Percentiles rank a stretch among this genome's conserved stretches.
These are phyloP conservation scores for Eutypa lata DNA, from an alignment of 2,329 filamentous ascomycete genomes.

Conservation along the genomic window DNA sequence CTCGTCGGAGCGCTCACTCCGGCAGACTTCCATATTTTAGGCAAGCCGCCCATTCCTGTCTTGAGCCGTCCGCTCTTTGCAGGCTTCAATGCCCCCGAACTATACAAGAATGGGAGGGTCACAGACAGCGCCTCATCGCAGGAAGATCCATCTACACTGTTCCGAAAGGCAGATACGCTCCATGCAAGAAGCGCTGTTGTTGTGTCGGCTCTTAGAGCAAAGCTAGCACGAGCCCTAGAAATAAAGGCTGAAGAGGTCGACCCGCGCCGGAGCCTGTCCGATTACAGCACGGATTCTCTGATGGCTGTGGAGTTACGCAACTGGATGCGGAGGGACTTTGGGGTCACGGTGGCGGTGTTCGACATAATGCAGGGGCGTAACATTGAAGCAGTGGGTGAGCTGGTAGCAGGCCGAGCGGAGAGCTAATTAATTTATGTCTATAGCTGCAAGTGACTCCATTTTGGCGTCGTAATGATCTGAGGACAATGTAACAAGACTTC, in stretches of 20 bases:
- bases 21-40: neutral
- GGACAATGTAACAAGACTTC: too few species aligned
- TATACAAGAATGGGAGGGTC: too few species aligned
- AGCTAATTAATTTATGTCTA: too few species aligned
- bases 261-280: slow-evolving; percentile 13
- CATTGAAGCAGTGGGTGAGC: neutral
- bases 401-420: too few species aligned
- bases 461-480: too few species aligned
- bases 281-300: slow-evolving; percentile 23
- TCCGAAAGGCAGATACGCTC: neutral
- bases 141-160: neutral
- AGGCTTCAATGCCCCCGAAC: neutral
- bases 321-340: slow-evolving; percentile 14
- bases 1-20: neutral
- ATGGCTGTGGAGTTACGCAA: slow-evolving; percentile 24
- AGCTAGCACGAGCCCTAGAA: slow-evolving; percentile 12
- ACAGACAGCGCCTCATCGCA: neutral
- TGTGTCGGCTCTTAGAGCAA: slow-evolving; percentile 3
- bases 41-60: neutral
- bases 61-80: neutral
- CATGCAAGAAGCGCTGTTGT: neutral
- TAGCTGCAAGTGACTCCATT: too few species aligned
- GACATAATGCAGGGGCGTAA: neutral
- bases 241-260: slow-evolving; percentile 15
- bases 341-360: neutral